phyloP scores from a whole-genome alignment of 2,329 filamentous ascomycete genomes.

The Epichloe festucae region DNA sequence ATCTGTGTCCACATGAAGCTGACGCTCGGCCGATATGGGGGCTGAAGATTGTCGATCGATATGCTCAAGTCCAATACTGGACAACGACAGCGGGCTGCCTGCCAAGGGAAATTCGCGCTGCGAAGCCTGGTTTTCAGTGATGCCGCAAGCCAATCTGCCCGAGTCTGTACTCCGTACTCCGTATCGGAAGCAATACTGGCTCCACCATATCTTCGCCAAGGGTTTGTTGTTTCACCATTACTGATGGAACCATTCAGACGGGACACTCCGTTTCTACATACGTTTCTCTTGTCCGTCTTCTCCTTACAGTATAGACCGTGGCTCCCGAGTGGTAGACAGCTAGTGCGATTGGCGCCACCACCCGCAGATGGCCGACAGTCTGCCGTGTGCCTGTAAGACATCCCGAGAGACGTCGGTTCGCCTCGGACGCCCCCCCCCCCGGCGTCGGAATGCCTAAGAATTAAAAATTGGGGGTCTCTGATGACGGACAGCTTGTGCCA shows the following conservation, averaged over 20 bases:
- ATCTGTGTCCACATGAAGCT: background rate
- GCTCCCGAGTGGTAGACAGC: background rate
- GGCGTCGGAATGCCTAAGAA: background rate
- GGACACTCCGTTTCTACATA: background rate
- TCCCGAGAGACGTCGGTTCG: background rate
- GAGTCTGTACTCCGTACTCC: background rate
- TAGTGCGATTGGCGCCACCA: background rate
- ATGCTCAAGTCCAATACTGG: background rate
- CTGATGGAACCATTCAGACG: constrained; percentile 2
- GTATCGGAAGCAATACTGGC: background rate
- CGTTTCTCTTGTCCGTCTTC: background rate
- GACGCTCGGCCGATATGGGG: background rate
- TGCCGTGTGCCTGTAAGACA: background rate
- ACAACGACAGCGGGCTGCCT: background rate
- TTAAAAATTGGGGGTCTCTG: background rate
- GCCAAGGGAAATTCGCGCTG: background rate
- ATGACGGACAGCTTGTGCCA: background rate
- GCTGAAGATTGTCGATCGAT: background rate
- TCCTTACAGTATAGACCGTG: too few species aligned
- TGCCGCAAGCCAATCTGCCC: background rate
- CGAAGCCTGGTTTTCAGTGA: background rate
- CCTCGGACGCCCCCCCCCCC: background rate
- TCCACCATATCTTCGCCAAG: background rate
- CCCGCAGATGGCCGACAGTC: too few species aligned
- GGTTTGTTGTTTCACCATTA: constrained; percentile 4